Base-by-base conservation (phyloP, 495 filamentous ascomycete species). In the Trichoderma erinaceum region DNA sequence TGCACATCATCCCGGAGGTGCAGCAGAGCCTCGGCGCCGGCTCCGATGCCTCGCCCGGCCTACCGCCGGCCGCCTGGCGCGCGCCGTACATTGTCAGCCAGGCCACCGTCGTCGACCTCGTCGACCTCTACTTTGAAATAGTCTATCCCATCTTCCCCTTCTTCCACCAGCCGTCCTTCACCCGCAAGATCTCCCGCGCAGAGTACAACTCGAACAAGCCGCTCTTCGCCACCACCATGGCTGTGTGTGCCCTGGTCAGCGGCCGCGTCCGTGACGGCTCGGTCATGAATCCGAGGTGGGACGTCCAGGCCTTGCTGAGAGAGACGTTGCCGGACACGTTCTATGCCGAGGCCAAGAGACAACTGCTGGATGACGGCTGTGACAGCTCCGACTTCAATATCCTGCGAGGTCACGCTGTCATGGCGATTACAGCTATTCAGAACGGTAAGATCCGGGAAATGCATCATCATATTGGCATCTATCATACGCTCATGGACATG, bases 221-320 rank as follows among this genome's bases (percentile, higher is more conserved):
- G 21, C 74, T 83, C 50, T 84, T 84, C 73, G 81, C 80, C 23
- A 78, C 77, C 2, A 73, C 78, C 27, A 84, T 84, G 82, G 79
- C 82, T 15, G 77, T 80, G 12, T 84, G 83, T 64, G 77, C 82
- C 29, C 74, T 84, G 66, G 77, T 77, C 12, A 78, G 82, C 7
- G 79, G 75, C 11, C 76, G 82, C 0, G 81, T 75, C 10, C 74
- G 82, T 63, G 82, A 84, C 69, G 82, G 82, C 35, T 80, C 82
- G 0, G 63, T 81, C 41, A 74, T 75, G 50, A 73, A 74, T 18
- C 71, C 67, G 41, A 61, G 70, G 41, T 78, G 73, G 75, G 67
- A 71, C 44, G 70, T 71, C 38, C 70, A 71, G 23, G 72, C 77
- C 27, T 73, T 78, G 29, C 67, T 70, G 12, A 73, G 74, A 46